Percentiles rank a stretch among this genome's conserved stretches.
Conservation (phyloP, 2,329 filamentous ascomycete species). For the Aspergillus candidus region DNA sequence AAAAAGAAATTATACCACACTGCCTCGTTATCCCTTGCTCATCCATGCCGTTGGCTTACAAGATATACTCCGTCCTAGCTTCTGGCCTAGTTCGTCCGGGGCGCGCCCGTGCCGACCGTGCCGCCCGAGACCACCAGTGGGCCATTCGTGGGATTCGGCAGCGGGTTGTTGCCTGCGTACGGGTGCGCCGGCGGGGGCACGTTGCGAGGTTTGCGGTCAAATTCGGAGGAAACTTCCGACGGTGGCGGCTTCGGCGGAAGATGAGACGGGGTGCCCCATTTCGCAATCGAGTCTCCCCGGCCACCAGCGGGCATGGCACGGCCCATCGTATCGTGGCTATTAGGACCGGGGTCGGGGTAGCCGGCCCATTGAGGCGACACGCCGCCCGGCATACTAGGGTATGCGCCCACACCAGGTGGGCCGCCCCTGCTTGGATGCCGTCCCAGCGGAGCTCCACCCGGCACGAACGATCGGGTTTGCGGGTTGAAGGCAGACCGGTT, state of each 20-base stretch:
- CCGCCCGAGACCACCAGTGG: constrained; percentile 38
- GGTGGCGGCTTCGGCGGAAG: constrained; percentile 47
- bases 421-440: constrained; percentile 30
- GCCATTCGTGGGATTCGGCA: constrained; percentile 23
- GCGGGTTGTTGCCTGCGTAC: constrained; percentile 17
- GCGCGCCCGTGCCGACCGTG: constrained; percentile 14
- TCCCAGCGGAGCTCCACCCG: constrained; percentile 43
- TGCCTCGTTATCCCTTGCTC: no score
- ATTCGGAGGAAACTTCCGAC: constrained; percentile 39
- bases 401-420: constrained; percentile 24
- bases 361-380: constrained; percentile 25
- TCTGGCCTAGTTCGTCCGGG: constrained; percentile 23
- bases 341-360: constrained; percentile 19
- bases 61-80: background rate
- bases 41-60: no score
- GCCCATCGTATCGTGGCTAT: constrained; percentile 17
- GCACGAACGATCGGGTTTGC: constrained; percentile 87
- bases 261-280: constrained; percentile 47
- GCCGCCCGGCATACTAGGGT: constrained; percentile 17
- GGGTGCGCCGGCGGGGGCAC: constrained; percentile 15
- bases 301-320: no score
- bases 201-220: constrained; percentile 34
- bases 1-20: background rate
- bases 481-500: constrained; percentile 87
- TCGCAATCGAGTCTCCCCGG: constrained; percentile 38